Evolutionary conservation across 805 yeast species (phyloP).

Genomic region (Candida ortonii): DNA sequence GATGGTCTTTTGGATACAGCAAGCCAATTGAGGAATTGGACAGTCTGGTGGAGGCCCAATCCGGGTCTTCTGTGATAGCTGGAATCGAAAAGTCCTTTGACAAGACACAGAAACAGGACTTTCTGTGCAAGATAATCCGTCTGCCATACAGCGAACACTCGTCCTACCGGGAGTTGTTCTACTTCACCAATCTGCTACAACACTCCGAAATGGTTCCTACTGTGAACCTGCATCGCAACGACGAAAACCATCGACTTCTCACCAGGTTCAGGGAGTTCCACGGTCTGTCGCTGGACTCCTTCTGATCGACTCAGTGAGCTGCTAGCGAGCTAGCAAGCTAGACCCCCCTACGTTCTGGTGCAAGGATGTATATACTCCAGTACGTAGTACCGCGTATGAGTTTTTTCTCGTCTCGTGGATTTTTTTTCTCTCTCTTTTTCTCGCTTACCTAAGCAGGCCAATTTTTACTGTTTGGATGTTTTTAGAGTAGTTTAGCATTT

Average conservation of each 20-base stretch:
- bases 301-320: too few species aligned
- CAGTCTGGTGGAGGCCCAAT: constrained; percentile 13
- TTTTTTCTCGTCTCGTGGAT: too few species aligned
- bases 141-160: constrained; percentile 93
- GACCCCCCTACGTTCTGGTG: too few species aligned
- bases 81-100: constrained; percentile 20
- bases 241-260: constrained; percentile 14
- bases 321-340: too few species aligned
- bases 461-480: too few species aligned
- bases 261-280: constrained; percentile 12
- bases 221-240: constrained; percentile 45
- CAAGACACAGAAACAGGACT: constrained; percentile 17
- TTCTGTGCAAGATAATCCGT: constrained; percentile 19
- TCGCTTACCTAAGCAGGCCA: too few species aligned
- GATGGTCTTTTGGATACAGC: constrained; percentile 67
- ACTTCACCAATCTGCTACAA: constrained; percentile 54
- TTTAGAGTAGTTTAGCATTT: too few species aligned
- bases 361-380: too few species aligned
- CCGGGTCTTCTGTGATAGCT: constrained; percentile 12
- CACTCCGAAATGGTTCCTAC: constrained; percentile 70
- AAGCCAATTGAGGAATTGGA: constrained; percentile 12
- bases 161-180: constrained; percentile 74
- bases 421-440: too few species aligned
- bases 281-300: constrained; percentile 14
- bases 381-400: too few species aligned